Evolutionary conservation across 2,329 filamentous ascomycete species (phyloP).

Genomic region (Juglanconis oblonga): DNA sequence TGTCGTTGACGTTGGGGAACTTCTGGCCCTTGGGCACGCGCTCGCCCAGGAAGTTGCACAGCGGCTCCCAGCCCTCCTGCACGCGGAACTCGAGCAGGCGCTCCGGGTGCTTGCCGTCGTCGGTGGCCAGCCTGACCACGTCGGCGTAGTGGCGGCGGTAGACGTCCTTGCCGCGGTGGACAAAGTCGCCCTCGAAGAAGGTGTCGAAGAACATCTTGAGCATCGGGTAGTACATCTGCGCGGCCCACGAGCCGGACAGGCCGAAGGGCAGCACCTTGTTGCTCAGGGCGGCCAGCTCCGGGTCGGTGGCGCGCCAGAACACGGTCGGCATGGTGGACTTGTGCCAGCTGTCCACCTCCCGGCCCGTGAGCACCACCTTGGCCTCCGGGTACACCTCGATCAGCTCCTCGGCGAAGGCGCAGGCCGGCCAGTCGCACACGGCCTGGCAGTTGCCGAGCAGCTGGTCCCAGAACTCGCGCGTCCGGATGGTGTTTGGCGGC

Average conservation of each 20-base stretch:
- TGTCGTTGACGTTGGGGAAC: slow-evolving; percentile 21
- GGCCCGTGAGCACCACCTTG: slow-evolving; percentile 66
- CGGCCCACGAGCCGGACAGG: slow-evolving; percentile 60
- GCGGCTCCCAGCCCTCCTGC: slow-evolving; percentile 20
- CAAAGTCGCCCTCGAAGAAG: slow-evolving; percentile 67
- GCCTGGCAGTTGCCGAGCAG: slow-evolving; percentile 65
- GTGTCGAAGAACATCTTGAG: slow-evolving; percentile 66
- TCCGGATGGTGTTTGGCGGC: slow-evolving; percentile 25
- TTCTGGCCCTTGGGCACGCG: slow-evolving; percentile 19
- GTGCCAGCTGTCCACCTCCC: slow-evolving; percentile 63
- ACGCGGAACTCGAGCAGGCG: slow-evolving; percentile 20
- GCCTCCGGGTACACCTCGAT: slow-evolving; percentile 71
- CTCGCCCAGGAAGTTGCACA: slow-evolving; percentile 19
- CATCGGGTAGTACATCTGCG: slow-evolving; percentile 68
- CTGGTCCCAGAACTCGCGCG: slow-evolving; percentile 66
- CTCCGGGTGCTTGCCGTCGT: slow-evolving; percentile 33
- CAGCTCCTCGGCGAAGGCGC: slow-evolving; percentile 66
- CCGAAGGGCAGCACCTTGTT: slow-evolving; percentile 34
- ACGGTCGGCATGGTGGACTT: slow-evolving; percentile 64
- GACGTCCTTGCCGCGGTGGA: slow-evolving; percentile 60
- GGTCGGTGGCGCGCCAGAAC: slow-evolving; percentile 64
- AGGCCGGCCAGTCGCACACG: slow-evolving; percentile 67
- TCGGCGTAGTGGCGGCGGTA: slow-evolving; percentile 37
- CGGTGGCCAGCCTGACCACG: slow-evolving; percentile 32
- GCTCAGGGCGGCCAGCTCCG: slow-evolving; percentile 40